These are phyloP conservation scores for Boletus rubroflammeus DNA, from an alignment of 768 basidiomycete species.

Conservation along the genomic window DNA sequence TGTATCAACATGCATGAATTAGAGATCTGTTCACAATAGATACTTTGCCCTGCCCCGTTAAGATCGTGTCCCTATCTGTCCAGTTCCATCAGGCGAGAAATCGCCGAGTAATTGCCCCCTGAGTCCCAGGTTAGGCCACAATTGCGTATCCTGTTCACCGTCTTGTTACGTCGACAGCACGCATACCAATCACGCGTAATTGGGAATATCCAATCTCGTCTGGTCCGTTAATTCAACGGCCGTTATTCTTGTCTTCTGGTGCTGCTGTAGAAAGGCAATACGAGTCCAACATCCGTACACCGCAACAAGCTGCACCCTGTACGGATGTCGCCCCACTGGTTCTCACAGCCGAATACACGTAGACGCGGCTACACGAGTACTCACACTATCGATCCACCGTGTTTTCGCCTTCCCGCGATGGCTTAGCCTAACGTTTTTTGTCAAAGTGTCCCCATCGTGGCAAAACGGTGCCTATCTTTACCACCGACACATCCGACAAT, in stretches of 20 bases:
- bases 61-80: slow-evolving; percentile 15
- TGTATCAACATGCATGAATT: slow-evolving; percentile 21
- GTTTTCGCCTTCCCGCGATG: slow-evolving; percentile 15
- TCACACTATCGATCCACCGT: slow-evolving; percentile 14
- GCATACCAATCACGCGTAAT: slow-evolving; percentile 24
- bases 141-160: slow-evolving; percentile 3
- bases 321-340: slow-evolving; percentile 2
- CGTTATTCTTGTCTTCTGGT: slow-evolving; percentile 1
- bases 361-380: not conserved
- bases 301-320: not conserved
- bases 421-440: slow-evolving; percentile 12
- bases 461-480: slow-evolving; percentile 23
- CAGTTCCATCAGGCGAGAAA: slow-evolving; percentile 13
- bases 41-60: slow-evolving; percentile 5
- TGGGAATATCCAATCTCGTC: slow-evolving; percentile 11
- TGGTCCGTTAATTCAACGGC: slow-evolving; percentile 14
- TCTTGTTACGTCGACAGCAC: slow-evolving; percentile 27
- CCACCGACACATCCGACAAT: slow-evolving; percentile 13
- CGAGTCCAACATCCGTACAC: slow-evolving; percentile 3
- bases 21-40: slow-evolving; percentile 7
- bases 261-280: slow-evolving; percentile 7
- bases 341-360: slow-evolving; percentile 14
- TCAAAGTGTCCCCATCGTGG: slow-evolving; percentile 5
- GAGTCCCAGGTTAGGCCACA: slow-evolving; percentile 13
- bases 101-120: slow-evolving; percentile 17